Evolutionary conservation across 441 rosid species (phyloP).

Genomic region (Bocquillonia castaneifolia): DNA sequence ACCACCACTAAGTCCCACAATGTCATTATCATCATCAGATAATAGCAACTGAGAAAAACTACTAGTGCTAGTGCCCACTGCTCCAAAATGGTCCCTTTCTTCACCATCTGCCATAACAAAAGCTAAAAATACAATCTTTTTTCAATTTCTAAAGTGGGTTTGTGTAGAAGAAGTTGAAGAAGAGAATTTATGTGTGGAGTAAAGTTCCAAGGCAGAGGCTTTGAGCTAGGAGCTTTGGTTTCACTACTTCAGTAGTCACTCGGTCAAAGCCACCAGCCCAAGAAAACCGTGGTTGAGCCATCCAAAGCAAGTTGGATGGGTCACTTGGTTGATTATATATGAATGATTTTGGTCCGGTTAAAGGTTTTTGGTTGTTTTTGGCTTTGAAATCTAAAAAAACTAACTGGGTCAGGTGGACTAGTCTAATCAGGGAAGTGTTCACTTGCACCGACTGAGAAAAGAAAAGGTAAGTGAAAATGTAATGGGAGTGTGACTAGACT

Average conservation of each 20-base stretch:
- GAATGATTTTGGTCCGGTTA: too few relatives aligned
- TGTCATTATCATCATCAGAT: constrained; percentile 30
- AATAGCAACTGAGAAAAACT: constrained; percentile 67
- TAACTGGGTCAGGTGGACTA: too few relatives aligned
- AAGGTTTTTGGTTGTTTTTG: too few relatives aligned
- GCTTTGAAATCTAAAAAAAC: too few relatives aligned
- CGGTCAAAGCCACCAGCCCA: constrained; percentile 80
- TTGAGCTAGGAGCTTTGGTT: constrained; percentile 17
- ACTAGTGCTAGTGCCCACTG: background rate
- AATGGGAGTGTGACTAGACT: too few relatives aligned
- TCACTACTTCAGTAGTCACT: too few relatives aligned
- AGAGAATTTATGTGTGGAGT: constrained; percentile 29
- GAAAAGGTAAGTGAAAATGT: too few relatives aligned
- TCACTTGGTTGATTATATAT: too few relatives aligned
- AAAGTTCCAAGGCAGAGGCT: constrained; percentile 22
- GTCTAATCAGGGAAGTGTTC: too few relatives aligned
- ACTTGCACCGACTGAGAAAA: too few relatives aligned
- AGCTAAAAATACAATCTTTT: background rate
- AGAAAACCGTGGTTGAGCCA: constrained; percentile 73
- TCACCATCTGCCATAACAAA: constrained; percentile 41
- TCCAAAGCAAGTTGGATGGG: constrained; percentile 43
- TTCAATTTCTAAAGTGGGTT: background rate
- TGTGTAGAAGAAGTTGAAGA: background rate
- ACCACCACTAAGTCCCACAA: constrained; percentile 26
- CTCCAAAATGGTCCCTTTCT: constrained; percentile 34